Evolutionary conservation across 805 yeast genomes (phyloP), one percentile per base, ranked within the genome.

Genomic region (Hanseniaspora vineae): DNA sequence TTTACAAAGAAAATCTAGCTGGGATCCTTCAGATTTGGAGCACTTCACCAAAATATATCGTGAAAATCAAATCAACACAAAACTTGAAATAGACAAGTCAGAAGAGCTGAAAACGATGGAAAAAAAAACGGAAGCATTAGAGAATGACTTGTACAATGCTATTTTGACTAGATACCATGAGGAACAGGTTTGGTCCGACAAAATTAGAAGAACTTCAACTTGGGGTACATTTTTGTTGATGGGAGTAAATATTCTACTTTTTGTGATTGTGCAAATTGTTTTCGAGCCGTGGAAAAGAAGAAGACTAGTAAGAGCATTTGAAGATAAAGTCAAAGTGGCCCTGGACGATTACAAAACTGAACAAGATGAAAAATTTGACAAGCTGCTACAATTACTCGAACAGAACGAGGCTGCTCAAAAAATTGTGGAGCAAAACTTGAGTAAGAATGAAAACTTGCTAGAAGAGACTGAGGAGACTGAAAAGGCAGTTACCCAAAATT

Each of bases 161-260:
- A 92, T 92, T 15, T 69, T 90, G 58, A 80, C 88, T 1, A 70
- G 97, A 55, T 92, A 92, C 58, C 96, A 90, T 52, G 97, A 92
- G 61, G 99, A 92, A 58, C 97, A 92, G 64, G 78, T 92, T 8
- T 92, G 98, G 97, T 86, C 96, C 1, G 98, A 92, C 65, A 89
- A 89, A 64, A 92, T 92, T 50, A 71, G 98, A 51, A 76, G 89
- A 54, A 87, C 95, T 5, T 85, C 96, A 6, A 89, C 97, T 0
- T 92, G 96, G 95, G 98, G 97, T 2, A 92, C 99, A 0, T 79
- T 92, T 73, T 67, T 81, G 3, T 70, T 92, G 42, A 87, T 89
- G 95, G 92, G 87, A 1, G 74, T 87, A 52, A 92, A 92, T 66
- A 73, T 90, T 23, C 46, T 84, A 9, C 63, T 94, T 29, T 88